phyloP scores from a whole-genome alignment of 225 moss, liverwort and hornwort genomes.

The Marchantia polymorpha region DNA sequence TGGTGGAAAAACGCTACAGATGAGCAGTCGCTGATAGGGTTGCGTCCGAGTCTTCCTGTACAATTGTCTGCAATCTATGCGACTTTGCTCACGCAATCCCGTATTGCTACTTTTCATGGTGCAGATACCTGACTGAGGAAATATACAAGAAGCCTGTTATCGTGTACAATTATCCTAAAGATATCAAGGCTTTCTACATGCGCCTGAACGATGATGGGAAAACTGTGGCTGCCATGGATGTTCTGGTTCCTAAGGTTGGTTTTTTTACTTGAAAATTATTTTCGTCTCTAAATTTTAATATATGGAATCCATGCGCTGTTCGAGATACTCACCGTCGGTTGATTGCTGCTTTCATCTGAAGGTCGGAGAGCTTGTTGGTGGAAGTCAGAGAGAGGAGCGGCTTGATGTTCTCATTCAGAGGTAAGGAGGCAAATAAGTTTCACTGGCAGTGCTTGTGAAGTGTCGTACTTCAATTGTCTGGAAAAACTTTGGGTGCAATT shows the following conservation, averaged over 20 bases:
- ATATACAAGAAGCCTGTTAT: slow-evolving; percentile 89
- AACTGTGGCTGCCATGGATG: slow-evolving; percentile 98
- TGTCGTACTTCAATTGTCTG: background rate
- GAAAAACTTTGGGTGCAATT: background rate
- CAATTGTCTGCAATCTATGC: too few species aligned
- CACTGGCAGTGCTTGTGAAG: background rate
- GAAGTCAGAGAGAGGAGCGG: slow-evolving; percentile 96
- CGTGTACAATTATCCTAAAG: slow-evolving; percentile 98
- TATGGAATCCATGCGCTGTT: background rate
- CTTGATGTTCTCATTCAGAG: slow-evolving; percentile 70
- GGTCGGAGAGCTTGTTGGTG: slow-evolving; percentile 95
- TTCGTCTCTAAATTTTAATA: too few species aligned
- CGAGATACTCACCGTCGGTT: background rate
- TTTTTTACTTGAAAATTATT: background rate
- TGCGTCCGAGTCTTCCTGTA: too few species aligned
- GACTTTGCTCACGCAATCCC: too few species aligned
- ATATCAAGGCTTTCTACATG: slow-evolving; percentile 97
- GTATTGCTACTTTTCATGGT: background rate
- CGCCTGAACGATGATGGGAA: slow-evolving; percentile 86
- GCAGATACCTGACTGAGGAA: slow-evolving; percentile 91
- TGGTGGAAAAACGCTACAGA: slow-evolving; percentile 75
- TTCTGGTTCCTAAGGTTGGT: slow-evolving; percentile 83
- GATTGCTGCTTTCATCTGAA: slow-evolving; percentile 9
- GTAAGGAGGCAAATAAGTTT: slow-evolving; percentile 25
- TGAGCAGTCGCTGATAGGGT: slow-evolving; percentile 24